Percentiles rank a stretch among this genome's conserved stretches.
Conservation (phyloP, 495 filamentous ascomycete species). For the Daldinia vernicosa region DNA sequence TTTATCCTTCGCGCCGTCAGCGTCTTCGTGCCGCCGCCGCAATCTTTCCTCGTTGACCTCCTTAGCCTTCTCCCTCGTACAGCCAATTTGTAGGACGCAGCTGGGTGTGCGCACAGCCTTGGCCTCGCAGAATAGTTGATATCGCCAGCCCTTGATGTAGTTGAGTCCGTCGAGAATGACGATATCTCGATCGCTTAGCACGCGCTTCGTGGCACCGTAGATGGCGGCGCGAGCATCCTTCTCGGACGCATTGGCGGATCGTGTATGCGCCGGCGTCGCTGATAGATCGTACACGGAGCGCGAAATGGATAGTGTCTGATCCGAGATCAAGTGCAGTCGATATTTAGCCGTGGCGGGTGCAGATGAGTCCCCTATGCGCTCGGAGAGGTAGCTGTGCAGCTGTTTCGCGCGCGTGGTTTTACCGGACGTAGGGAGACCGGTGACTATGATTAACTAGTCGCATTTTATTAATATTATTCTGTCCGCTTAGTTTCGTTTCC, state of each 20-base stretch:
- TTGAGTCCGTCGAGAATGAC: slow-evolving; percentile 91
- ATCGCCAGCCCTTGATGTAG: slow-evolving; percentile 98
- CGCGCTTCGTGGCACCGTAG: slow-evolving; percentile 86
- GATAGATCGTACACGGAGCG: slow-evolving; percentile 70
- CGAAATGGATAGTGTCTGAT: slow-evolving; percentile 69
- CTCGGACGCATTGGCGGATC: slow-evolving; percentile 71
- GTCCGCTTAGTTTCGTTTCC: background rate
- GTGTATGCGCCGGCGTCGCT: slow-evolving; percentile 57
- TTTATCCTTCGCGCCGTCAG: slow-evolving; percentile 3
- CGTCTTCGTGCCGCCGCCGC: slow-evolving; percentile 19
- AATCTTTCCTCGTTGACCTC: slow-evolving; percentile 64
- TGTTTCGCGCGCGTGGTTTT: slow-evolving; percentile 88
- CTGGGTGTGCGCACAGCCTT: slow-evolving; percentile 84
- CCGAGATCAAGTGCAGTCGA: slow-evolving; percentile 73
- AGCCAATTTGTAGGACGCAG: slow-evolving; percentile 89
- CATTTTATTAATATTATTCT: slow-evolving; percentile 3
- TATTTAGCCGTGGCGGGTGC: slow-evolving; percentile 52
- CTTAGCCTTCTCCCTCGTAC: slow-evolving; percentile 71
- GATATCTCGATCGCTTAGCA: slow-evolving; percentile 78
- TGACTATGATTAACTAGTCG: slow-evolving; percentile 85
- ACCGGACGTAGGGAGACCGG: slow-evolving; percentile 91
- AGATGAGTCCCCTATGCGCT: slow-evolving; percentile 57
- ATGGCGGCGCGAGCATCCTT: slow-evolving; percentile 91
- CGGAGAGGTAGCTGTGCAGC: slow-evolving; percentile 70
- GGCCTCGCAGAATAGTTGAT: slow-evolving; percentile 94